Base-by-base conservation (phyloP, 148 eudicot species). In the Camellia sinensis region DNA sequence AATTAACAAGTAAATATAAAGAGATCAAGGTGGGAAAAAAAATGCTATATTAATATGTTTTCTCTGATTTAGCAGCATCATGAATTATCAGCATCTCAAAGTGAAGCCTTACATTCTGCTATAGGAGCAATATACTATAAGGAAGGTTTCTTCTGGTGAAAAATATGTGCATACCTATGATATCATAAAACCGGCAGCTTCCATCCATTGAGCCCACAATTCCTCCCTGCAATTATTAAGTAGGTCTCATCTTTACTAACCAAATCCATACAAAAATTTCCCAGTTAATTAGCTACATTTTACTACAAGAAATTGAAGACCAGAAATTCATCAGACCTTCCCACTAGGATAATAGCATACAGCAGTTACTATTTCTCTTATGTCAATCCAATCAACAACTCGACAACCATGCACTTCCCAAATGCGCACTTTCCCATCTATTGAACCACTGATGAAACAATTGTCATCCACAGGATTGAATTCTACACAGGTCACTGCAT, bases 341-440 rank as follows among this genome's bases (percentile, higher is more conserved):
- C 97, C 99, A 83, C 87, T 87, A 43, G 99, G 99, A 52, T 64
- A 82, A 80, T 89, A 96, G 86, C 95, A 87, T 14, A 94, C 88
- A 65, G 98, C 99, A 81, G 98, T 93, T 13, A 96, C 94, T 21
- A 96, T 96, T 71, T 93, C 99, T 83, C 85, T 89, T 76, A 87
- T 83, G 82, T 96, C 99, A 71, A 83, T 86, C 99, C 99, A 96
- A 77, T 92, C 92, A 80, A 92, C 82, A 70, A 96, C 99, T 71
- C 86, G 89, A 79, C 90, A 83, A 10, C 83, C 83, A 61, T 71
- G 79, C 71, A 92, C 86, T 66, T 89, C 87, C 99, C 99, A 96
- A 14, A 96, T 86, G 52, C 99, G 99, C 37, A 93, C 86, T 84
- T 92, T 92, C 13, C 97, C 99, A 84, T 96, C 99, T 70, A 96